Evolutionary conservation across 2,329 filamentous ascomycete species (phyloP).

Genomic region (Ploettnerulaceae sp.): DNA sequence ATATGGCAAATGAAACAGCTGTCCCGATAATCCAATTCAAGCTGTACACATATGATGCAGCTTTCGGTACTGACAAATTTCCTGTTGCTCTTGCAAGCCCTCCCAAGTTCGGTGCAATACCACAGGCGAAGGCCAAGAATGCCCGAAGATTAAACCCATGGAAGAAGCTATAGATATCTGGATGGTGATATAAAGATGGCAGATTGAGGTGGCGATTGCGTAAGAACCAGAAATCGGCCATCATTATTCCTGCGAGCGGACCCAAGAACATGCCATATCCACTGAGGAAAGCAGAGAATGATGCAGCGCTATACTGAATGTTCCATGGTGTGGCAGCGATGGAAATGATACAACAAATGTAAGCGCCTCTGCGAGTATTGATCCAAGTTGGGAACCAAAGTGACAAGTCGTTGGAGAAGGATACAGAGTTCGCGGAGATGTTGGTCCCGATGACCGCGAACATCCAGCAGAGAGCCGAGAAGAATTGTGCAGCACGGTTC

Average conservation of each 20-base stretch:
- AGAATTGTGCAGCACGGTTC: conserved; percentile 32
- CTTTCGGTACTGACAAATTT: conserved; percentile 18
- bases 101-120: conserved; percentile 21
- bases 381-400: conserved; percentile 46
- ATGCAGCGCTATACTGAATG: conserved; percentile 35
- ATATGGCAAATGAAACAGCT: conserved; percentile 20
- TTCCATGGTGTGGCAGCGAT: conserved; percentile 46
- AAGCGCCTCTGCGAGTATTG: conserved; percentile 43
- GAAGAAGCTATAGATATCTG: conserved; percentile 24
- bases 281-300: conserved; percentile 31
- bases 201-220: conserved; percentile 33
- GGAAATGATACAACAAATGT: conserved; percentile 39
- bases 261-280: conserved; percentile 36
- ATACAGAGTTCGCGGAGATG: conserved; percentile 38
- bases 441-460: conserved; percentile 35
- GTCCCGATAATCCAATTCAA: conserved; percentile 26
- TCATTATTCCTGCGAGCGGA: conserved; percentile 37
- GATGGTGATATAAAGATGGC: conserved; percentile 31
- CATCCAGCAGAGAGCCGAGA: conserved; percentile 28
- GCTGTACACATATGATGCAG: conserved; percentile 25
- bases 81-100: conserved; percentile 24
- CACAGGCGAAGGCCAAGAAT: conserved; percentile 20
- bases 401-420: conserved; percentile 37
- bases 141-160: conserved; percentile 23
- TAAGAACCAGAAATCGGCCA: conserved; percentile 33